phyloP scores from a whole-genome alignment of 1,139 yeast species.

The Hyphopichia pseudoburtonii region DNA sequence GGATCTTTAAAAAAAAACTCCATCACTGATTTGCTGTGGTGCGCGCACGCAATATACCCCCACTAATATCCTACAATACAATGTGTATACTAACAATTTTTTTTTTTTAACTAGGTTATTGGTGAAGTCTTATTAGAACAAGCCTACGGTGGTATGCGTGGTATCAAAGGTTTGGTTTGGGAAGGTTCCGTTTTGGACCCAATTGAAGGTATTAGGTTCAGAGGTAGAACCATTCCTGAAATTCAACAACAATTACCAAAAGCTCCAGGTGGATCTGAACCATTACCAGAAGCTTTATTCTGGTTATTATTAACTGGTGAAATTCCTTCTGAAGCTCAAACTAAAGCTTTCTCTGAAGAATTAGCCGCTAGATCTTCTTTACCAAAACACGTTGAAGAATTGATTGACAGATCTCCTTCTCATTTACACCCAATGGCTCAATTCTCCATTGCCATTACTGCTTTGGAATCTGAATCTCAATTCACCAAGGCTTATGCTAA shows the following conservation, averaged over 20 bases:
- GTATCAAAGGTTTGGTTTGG: slow-evolving; percentile 97
- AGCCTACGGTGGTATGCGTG: slow-evolving; percentile 99
- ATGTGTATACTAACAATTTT: no score
- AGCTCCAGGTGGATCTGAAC: slow-evolving; percentile 84
- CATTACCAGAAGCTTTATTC: slow-evolving; percentile 88
- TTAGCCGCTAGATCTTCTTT: slow-evolving; percentile 81
- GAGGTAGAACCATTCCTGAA: slow-evolving; percentile 97
- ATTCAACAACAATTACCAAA: slow-evolving; percentile 90
- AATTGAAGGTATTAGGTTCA: slow-evolving; percentile 96
- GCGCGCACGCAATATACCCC: no score
- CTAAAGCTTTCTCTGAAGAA: slow-evolving; percentile 73
- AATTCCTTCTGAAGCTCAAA: slow-evolving; percentile 77
- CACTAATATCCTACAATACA: no score
- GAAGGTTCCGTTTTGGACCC: slow-evolving; percentile 99
- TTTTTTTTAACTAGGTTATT: no score
- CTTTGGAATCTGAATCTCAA: slow-evolving; percentile 85
- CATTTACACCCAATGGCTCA: slow-evolving; percentile 98
- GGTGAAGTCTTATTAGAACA: slow-evolving; percentile 95
- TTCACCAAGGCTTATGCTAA: slow-evolving; percentile 89
- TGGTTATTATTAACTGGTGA: slow-evolving; percentile 93
- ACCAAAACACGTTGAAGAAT: slow-evolving; percentile 83
- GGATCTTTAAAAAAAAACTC: no score
- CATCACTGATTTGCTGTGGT: no score
- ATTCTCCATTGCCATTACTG: slow-evolving; percentile 88
- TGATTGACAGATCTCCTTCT: slow-evolving; percentile 80